Evolutionary conservation across 495 filamentous ascomycete genomes (phyloP).

Genomic region (Trichoderma reesei): DNA sequence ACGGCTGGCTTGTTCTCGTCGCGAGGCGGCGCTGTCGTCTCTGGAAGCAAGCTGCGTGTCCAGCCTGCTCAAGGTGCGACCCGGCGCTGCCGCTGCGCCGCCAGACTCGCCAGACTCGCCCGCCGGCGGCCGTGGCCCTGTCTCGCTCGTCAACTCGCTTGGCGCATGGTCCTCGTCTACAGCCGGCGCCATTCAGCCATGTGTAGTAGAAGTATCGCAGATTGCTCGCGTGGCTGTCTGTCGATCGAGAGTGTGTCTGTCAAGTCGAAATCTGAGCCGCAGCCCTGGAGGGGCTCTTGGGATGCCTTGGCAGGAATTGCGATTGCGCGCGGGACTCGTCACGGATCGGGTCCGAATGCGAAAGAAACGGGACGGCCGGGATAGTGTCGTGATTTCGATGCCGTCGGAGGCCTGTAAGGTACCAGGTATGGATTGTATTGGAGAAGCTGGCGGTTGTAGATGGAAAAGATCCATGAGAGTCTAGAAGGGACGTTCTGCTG

Average conservation of each 20-base stretch:
- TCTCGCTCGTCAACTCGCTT: slow-evolving; percentile 1
- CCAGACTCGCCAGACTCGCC: not conserved
- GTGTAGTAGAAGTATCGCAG: not conserved
- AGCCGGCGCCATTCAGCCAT: slow-evolving; percentile 6
- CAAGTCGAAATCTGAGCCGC: not conserved
- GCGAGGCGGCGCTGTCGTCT: not conserved
- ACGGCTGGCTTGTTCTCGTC: too few relatives aligned
- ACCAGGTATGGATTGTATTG: too few relatives aligned
- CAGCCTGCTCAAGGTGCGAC: not conserved
- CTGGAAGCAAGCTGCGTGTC: not conserved
- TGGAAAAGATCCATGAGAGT: not conserved
- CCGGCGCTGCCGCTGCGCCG: not conserved
- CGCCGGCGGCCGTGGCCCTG: not conserved
- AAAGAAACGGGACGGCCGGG: not conserved
- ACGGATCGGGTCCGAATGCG: not conserved
- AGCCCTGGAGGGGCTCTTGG: not conserved
- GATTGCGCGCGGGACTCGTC: not conserved
- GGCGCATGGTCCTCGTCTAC: slow-evolving; percentile 5
- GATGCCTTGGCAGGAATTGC: not conserved
- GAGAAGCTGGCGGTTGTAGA: not conserved
- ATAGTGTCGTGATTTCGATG: not conserved
- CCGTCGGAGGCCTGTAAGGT: not conserved
- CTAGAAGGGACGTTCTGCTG: not conserved
- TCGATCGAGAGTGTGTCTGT: not conserved
- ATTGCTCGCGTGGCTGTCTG: not conserved